Evolutionary conservation across 176 grass and related monocot genomes (phyloP), one percentile per base, ranked within the genome.

Genomic region (barley (Hordeum vulgare)): DNA sequence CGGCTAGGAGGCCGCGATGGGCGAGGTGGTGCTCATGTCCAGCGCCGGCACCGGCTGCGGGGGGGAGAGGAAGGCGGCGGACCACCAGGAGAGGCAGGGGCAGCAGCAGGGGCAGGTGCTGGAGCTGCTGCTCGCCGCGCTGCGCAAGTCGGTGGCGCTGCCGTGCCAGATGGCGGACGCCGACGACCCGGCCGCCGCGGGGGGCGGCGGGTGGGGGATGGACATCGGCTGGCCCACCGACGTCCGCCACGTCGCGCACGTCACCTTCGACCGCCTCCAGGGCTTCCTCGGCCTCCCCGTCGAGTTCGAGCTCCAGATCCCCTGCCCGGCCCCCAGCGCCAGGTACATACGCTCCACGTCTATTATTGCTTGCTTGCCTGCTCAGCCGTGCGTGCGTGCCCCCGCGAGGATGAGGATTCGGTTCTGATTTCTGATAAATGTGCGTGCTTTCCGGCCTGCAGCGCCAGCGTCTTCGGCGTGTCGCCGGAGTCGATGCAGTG

Each of bases 201-300:
- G 26, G 0, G 51, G 9, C 8, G n/a, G 36, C 5, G 25, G 41
- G 0, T 85, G 88, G 78, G 87, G 85, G 7, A 87, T 97, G 94
- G 91, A 97, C 63, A 97, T 97, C 76, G 78, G 94, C 23, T 97
- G 91, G 91, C 94, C 94, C 20, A 97, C 96, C 0, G 91, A 98
- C 74, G 93, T 98, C 82, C 86, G 91, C 39, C 96, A 98, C 79
- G 93, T 98, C 77, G 93, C 91, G 14, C 96, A 98, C 79, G 96
- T 98, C 82, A 98, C 96, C 76, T 98, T 98, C 72, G 96, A 98
- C 74, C 86, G 96, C 58, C 92, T 93, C 87, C 87, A 98, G 2
- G 96, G 96, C 5, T 98, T 98, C 84, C 93, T 95, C 42, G 96
- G 93, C 27, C 88, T 98, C 80, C 96, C 95, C 20, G 92, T 93